These are phyloP conservation scores for Erythrobasidium hasegawianum DNA, from an alignment of 1,284 basidiomycete genomes.

Conservation along the genomic window DNA sequence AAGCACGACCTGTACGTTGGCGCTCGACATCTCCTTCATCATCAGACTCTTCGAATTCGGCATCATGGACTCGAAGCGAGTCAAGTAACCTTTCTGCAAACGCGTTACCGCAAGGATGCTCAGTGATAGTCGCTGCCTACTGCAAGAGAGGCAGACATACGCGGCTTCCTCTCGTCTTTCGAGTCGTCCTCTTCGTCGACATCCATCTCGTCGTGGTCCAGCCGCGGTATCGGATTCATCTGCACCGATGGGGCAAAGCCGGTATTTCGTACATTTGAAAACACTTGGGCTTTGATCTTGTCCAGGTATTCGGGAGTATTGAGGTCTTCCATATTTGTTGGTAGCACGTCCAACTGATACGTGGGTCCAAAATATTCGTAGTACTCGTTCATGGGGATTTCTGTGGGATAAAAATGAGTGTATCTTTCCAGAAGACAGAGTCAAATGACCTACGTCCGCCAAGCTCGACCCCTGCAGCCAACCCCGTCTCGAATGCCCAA, in stretches of 20 bases:
- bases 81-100: constrained; percentile 58
- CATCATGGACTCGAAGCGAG: constrained; percentile 66
- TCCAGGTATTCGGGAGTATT: constrained; percentile 91
- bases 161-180: constrained; percentile 58
- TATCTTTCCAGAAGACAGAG: not conserved
- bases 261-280: constrained; percentile 80
- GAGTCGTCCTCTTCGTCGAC: constrained; percentile 71
- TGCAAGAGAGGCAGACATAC: constrained; percentile 46
- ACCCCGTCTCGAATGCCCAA: constrained; percentile 97
- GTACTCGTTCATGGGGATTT: constrained; percentile 94
- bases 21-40: constrained; percentile 58
- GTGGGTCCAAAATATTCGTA: constrained; percentile 99
- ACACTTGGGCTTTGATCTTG: constrained; percentile 83
- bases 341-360: constrained; percentile 91
- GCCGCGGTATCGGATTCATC: constrained; percentile 35
- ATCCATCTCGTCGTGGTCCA: constrained; percentile 50
- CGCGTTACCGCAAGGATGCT: too few relatives aligned
- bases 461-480: constrained; percentile 92
- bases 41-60: constrained; percentile 55
- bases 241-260: constrained; percentile 81
- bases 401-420: too few relatives aligned
- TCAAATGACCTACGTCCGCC: constrained; percentile 72
- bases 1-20: constrained; percentile 16
- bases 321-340: constrained; percentile 93
- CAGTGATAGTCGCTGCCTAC: too few relatives aligned